Percentiles rank a stretch among this genome's conserved stretches.
phyloP scores from a whole-genome alignment of 2,329 filamentous ascomycete genomes.

The Colletotrichum noveboracense region DNA sequence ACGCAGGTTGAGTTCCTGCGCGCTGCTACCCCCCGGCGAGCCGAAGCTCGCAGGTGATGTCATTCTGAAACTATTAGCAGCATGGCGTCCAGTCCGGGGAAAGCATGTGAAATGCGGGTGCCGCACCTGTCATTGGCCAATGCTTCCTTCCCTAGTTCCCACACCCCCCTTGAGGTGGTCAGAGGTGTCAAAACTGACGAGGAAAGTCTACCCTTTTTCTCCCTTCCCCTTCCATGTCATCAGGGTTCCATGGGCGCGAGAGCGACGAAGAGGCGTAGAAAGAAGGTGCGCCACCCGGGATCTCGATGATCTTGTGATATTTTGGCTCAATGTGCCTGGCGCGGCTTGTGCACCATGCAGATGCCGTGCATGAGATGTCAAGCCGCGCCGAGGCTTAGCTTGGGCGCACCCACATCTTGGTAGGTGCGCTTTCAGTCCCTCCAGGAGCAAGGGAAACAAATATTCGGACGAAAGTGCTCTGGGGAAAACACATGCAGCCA shows the following conservation, averaged over 20 bases:
- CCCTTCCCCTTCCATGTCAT: neutral
- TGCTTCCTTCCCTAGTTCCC: neutral
- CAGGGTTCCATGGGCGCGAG: neutral
- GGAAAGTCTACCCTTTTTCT: neutral
- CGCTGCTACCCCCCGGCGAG: neutral
- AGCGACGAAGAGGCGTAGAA: neutral
- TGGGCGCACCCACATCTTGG: neutral
- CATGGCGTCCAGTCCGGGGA: slow-evolving; percentile 10
- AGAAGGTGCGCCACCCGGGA: neutral
- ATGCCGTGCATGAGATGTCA: neutral
- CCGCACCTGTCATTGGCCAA: slow-evolving; percentile 8
- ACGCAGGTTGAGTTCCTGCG: neutral
- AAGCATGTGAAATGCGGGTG: slow-evolving; percentile 16
- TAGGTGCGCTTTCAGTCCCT: neutral
- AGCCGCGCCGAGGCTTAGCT: neutral
- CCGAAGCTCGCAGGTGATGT: slow-evolving; percentile 20
- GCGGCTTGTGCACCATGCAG: neutral
- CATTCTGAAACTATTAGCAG: slow-evolving; percentile 21
- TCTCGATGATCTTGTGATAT: neutral
- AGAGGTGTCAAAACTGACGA: neutral
- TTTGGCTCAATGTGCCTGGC: neutral
- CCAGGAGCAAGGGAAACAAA: neutral
- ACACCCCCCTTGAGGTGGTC: neutral
- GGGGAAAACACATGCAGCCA: neutral
- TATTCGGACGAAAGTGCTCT: neutral